phyloP scores from a whole-genome alignment of 768 basidiomycete genomes.

The Steccherinum ochraceum region DNA sequence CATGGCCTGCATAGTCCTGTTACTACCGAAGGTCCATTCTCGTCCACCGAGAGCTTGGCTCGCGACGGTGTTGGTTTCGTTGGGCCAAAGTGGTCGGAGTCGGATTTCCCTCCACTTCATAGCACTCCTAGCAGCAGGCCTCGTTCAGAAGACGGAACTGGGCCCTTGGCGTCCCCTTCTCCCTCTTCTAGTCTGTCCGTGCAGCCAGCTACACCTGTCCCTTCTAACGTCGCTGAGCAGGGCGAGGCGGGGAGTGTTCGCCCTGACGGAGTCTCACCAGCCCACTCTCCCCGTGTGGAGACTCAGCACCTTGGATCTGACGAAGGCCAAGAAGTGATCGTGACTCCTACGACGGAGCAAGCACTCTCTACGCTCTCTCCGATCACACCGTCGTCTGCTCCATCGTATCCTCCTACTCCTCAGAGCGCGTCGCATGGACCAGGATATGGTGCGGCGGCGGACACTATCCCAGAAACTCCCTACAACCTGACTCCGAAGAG shows the following conservation, averaged over 20 bases:
- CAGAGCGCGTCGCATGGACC: conserved; percentile 4
- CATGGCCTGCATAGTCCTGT: too few relatives aligned
- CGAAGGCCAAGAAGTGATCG: conserved; percentile 1
- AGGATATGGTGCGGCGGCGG: background rate
- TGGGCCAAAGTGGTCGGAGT: conserved; percentile 6
- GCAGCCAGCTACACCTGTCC: conserved; percentile 12
- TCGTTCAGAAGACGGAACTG: background rate
- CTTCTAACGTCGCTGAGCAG: background rate
- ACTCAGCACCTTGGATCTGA: background rate
- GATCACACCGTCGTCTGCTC: conserved; percentile 24
- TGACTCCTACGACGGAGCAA: conserved; percentile 11
- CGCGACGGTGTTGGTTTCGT: too few relatives aligned
- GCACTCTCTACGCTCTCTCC: conserved; percentile 11
- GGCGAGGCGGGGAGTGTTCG: too few relatives aligned
- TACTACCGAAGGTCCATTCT: too few relatives aligned
- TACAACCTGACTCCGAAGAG: background rate
- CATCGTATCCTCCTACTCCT: conserved; percentile 40
- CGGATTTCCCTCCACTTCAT: conserved; percentile 14
- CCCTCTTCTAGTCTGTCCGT: conserved; percentile 15
- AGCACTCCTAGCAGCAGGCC: background rate
- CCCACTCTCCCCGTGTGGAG: background rate
- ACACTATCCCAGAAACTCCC: background rate
- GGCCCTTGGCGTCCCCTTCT: conserved; percentile 1
- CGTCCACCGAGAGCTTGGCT: too few relatives aligned
- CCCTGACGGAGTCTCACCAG: too few relatives aligned